Evolutionary conservation across 1,139 yeast genomes (phyloP).

Genomic region (Nadsonia commutata): DNA sequence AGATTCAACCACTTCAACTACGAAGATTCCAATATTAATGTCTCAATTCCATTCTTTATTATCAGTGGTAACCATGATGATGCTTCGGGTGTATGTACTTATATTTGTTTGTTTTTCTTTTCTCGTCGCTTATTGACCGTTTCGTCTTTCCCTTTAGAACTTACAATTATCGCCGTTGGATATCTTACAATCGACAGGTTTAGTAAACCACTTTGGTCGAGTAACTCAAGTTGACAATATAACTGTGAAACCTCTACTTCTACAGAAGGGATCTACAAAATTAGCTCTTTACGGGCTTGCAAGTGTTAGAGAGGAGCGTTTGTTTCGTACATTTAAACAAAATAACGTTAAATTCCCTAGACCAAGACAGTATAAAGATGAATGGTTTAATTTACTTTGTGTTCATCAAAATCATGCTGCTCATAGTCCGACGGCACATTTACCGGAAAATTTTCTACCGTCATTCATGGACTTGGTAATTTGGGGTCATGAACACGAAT

Average conservation of each 20-base stretch:
- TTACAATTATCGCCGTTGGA: constrained; percentile 82
- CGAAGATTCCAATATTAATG: constrained; percentile 79
- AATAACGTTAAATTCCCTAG: constrained; percentile 66
- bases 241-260: constrained; percentile 58
- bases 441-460: constrained; percentile 79
- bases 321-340: constrained; percentile 68
- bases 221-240: constrained; percentile 65
- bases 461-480: constrained; percentile 63
- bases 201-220: constrained; percentile 82
- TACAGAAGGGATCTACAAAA: constrained; percentile 70
- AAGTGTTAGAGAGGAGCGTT: constrained; percentile 77
- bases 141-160: constrained; percentile 13
- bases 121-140: constrained; percentile 6
- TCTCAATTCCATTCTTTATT: constrained; percentile 85
- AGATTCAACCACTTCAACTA: constrained; percentile 57
- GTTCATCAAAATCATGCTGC: constrained; percentile 84
- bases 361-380: constrained; percentile 38
- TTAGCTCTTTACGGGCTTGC: constrained; percentile 82
- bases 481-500: constrained; percentile 99
- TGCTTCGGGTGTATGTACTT: constrained; percentile 53
- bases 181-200: constrained; percentile 63
- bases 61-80: constrained; percentile 97
- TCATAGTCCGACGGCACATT: constrained; percentile 64
- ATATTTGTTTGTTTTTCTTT: not conserved
- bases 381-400: constrained; percentile 75